Evolutionary conservation across 345 rosid genomes (phyloP).

Genomic region (Carallia brachiata): DNA sequence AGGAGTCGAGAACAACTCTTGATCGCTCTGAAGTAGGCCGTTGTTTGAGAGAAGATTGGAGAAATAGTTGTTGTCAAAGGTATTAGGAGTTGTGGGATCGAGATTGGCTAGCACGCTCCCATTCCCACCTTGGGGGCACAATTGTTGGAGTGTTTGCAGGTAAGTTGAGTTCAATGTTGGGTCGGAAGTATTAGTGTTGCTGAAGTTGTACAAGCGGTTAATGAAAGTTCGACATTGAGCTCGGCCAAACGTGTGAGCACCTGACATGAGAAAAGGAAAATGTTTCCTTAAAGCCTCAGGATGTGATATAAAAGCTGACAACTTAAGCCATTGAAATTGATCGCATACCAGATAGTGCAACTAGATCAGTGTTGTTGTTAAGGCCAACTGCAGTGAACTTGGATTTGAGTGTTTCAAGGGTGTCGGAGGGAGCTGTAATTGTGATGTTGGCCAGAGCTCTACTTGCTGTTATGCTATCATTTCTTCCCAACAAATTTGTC

Average conservation of each 20-base stretch:
- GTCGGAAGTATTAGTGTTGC: slow-evolving; percentile 38
- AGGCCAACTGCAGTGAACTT: slow-evolving; percentile 22
- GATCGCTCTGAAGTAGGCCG: slow-evolving; percentile 64
- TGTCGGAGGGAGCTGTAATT: slow-evolving; percentile 8
- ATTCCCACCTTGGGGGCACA: slow-evolving; percentile 56
- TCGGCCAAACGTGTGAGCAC: slow-evolving; percentile 72
- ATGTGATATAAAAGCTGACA: no score
- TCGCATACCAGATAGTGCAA: slow-evolving; percentile 23
- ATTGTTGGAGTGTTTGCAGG: slow-evolving; percentile 31
- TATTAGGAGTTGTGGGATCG: slow-evolving; percentile 50
- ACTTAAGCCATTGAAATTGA: background rate
- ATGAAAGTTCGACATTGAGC: slow-evolving; percentile 35
- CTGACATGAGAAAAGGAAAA: slow-evolving; percentile 17
- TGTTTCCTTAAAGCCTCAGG: background rate
- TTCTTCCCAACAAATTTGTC: slow-evolving; percentile 31
- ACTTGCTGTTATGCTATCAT: slow-evolving; percentile 33
- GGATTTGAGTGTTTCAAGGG: slow-evolving; percentile 8
- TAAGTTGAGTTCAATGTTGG: slow-evolving; percentile 47
- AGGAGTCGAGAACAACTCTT: slow-evolving; percentile 45
- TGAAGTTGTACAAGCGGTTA: slow-evolving; percentile 52
- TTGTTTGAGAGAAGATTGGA: slow-evolving; percentile 35
- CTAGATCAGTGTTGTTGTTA: slow-evolving; percentile 24
- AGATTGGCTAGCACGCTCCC: slow-evolving; percentile 32
- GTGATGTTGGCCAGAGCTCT: slow-evolving; percentile 13
- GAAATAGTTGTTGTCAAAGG: slow-evolving; percentile 51